Evolutionary conservation across 2,329 filamentous ascomycete genomes (phyloP), one percentile per base, ranked within the genome.

Genomic region (Fusarium longipes): DNA sequence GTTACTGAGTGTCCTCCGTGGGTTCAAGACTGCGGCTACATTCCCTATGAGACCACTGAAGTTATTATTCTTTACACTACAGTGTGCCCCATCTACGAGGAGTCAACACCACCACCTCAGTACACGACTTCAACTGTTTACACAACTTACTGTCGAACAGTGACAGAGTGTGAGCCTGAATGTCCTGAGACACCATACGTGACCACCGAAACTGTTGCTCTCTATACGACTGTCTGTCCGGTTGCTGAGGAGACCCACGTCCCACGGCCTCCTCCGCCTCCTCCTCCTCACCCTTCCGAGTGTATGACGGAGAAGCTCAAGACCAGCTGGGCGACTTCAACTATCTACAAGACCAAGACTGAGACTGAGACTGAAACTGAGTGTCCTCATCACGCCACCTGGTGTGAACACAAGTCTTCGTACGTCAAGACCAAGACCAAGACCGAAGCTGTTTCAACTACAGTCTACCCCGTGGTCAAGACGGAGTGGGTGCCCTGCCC

Each of bases 401-500:
- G 53, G 48, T 63, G 59, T 17, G 48, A 20, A 0, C n/a, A 59
- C 17, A 30, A 45, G 14, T 24, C 25, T 0, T 48, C 60, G 2
- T 42, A 64, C 0, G 38, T 44, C 2, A 53, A n/a, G n/a, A n/a
- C n/a, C n/a, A n/a, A n/a, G n/a, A n/a, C 32, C 2, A 59, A n/a
- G n/a, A n/a, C 60, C 6, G 11, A 64, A 48, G 64, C 65, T 25
- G 12, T 70, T 10, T 68, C 61, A 0, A 70, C 68, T 7, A 70
- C 67, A 5, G 4, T 58, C 15, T 50, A 24, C 32, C 70, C 70
- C 1, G 70, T 70, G 2, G 67, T 70, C 5, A 43, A 30, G n/a
- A 53, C 49, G 1, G 52, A 65, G 24, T 20, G 44, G 4, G 43
- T 63, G 0, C 44, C 50, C 0, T 53, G 52, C 1, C 60, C 60